These are phyloP conservation scores for Pythium sp. DNA, from an alignment of 352 stramenopile genomes.

Conservation along the genomic window DNA sequence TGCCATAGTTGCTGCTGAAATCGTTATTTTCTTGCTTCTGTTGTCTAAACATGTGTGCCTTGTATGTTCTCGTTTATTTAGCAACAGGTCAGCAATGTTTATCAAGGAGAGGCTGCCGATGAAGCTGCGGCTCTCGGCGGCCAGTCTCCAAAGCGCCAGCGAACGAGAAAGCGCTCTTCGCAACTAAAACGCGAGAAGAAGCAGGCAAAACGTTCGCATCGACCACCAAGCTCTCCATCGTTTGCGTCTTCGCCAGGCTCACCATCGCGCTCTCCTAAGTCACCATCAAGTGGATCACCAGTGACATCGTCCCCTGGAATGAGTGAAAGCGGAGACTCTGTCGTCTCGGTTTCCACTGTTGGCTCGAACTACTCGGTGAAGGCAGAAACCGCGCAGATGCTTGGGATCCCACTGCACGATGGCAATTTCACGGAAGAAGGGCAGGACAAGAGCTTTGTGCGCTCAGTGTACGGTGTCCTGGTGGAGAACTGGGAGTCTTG, in stretches of 20 bases:
- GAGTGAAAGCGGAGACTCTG: slow-evolving; percentile 59
- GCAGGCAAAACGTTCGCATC: slow-evolving; percentile 64
- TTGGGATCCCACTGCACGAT: slow-evolving; percentile 77
- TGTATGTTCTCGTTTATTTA: slow-evolving; percentile 7
- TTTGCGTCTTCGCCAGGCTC: slow-evolving; percentile 63
- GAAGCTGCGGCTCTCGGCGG: slow-evolving; percentile 76
- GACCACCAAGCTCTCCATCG: slow-evolving; percentile 62
- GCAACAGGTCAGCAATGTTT: slow-evolving; percentile 74
- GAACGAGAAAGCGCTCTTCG: slow-evolving; percentile 81
- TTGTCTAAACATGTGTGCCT: background rate
- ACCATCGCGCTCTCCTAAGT: slow-evolving; percentile 62
- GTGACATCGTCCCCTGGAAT: slow-evolving; percentile 59
- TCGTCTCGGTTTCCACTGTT: slow-evolving; percentile 55
- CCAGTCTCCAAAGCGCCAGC: slow-evolving; percentile 75
- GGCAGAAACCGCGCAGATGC: slow-evolving; percentile 67
- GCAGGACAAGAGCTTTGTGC: slow-evolving; percentile 57
- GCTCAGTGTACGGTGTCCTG: slow-evolving; percentile 71
- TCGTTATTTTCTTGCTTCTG: background rate
- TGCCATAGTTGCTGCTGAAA: background rate
- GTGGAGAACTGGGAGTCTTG: slow-evolving; percentile 83
- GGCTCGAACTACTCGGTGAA: slow-evolving; percentile 79
- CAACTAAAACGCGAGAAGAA: slow-evolving; percentile 80
- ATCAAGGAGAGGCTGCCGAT: slow-evolving; percentile 81
- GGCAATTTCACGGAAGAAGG: slow-evolving; percentile 49
- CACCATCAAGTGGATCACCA: slow-evolving; percentile 40